Evolutionary conservation across 2,329 filamentous ascomycete genomes (phyloP).

Genomic region (Exophiala spinifera): DNA sequence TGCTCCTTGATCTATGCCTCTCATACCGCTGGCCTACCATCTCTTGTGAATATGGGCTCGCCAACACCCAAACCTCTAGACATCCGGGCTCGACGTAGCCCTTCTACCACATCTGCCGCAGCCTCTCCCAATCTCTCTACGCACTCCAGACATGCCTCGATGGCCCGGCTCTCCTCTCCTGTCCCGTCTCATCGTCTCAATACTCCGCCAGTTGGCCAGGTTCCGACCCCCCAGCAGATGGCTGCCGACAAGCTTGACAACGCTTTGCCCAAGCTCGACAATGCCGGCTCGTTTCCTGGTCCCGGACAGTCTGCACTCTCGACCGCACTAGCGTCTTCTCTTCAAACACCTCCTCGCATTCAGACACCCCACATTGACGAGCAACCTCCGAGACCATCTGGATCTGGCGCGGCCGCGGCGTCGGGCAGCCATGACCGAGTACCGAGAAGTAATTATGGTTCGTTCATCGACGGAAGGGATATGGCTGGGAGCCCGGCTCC

Average conservation of each 20-base stretch:
- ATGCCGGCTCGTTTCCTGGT: conserved; percentile 61
- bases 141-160: conserved; percentile 50
- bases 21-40: not conserved
- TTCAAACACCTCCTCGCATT: conserved; percentile 50
- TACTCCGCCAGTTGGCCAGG: conserved; percentile 50
- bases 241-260: conserved; percentile 51
- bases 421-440: conserved; percentile 46
- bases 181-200: conserved; percentile 48
- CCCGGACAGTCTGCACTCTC: conserved; percentile 86
- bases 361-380: conserved; percentile 43
- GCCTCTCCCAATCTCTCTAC: conserved; percentile 42
- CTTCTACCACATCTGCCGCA: conserved; percentile 17
- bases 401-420: conserved; percentile 56
- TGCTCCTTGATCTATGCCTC: not conserved
- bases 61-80: conserved; percentile 21
- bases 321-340: conserved; percentile 74
- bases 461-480: conserved; percentile 67
- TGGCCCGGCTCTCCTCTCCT: conserved; percentile 55
- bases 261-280: conserved; percentile 59
- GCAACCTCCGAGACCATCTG: conserved; percentile 9
- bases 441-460: conserved; percentile 75
- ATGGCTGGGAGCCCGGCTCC: conserved; percentile 52
- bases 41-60: conserved; percentile 14
- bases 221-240: conserved; percentile 48
- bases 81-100: conserved; percentile 20